A percentile compares a stretch with the other conserved stretches of the same genome.
Evolutionary conservation across 1,284 basidiomycete species (phyloP).

Genomic region (Athelia sp.): DNA sequence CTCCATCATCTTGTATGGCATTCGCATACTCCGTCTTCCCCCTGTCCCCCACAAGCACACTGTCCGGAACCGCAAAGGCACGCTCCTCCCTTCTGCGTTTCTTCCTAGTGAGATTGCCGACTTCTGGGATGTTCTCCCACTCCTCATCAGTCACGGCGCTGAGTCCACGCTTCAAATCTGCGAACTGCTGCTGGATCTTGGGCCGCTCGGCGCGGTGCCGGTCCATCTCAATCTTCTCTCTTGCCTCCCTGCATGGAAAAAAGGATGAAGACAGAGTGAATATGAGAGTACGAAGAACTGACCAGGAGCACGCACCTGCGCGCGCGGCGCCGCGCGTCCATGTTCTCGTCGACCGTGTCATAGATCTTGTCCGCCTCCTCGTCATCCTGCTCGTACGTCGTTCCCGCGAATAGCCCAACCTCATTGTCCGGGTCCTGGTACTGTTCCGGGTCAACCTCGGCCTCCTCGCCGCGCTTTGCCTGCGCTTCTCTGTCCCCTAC

Average conservation of each 20-base stretch:
- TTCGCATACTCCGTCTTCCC: conserved; percentile 74
- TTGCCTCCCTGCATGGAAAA: conserved; percentile 55
- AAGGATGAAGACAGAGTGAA: conserved; percentile 22
- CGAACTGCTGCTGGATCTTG: conserved; percentile 91
- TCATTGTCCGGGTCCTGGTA: conserved; percentile 98
- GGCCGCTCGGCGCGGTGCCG: conserved; percentile 77
- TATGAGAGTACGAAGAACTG: conserved; percentile 27
- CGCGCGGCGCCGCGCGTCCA: conserved; percentile 81
- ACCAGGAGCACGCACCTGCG: conserved; percentile 63
- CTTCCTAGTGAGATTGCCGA: conserved; percentile 92
- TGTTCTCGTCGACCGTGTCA: conserved; percentile 83
- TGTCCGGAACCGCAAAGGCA: conserved; percentile 89
- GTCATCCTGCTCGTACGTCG: conserved; percentile 95
- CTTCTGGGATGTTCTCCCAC: conserved; percentile 95
- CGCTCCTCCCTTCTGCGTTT: conserved; percentile 84
- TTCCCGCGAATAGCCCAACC: conserved; percentile 92
- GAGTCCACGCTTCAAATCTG: conserved; percentile 90
- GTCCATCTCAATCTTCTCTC: conserved; percentile 68
- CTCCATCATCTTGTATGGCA: conserved; percentile 66
- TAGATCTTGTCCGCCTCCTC: conserved; percentile 97
- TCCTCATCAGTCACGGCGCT: conserved; percentile 85
- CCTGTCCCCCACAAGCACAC: conserved; percentile 82
- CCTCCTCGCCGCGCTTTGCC: conserved; percentile 80
- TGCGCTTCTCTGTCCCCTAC: conserved; percentile 61
- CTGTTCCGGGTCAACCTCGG: conserved; percentile 82